Conservation (phyloP, 2,329 filamentous ascomycete genomes). For the Cladophialophora bantiana region DNA sequence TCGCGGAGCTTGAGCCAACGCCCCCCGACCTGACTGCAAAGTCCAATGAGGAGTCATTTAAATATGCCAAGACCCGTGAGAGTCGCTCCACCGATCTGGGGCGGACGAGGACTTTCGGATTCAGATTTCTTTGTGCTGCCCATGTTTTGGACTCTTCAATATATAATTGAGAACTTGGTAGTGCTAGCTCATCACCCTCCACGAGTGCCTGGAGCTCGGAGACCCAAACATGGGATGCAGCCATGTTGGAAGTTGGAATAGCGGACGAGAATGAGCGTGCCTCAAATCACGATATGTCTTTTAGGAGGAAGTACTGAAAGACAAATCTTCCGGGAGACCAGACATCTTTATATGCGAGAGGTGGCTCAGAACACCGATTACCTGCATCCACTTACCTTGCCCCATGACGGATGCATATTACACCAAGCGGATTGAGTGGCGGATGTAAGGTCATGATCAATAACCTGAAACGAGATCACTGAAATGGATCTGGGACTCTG, state of each 20-base stretch:
- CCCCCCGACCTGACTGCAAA: constrained; percentile 11
- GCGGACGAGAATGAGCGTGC: neutral
- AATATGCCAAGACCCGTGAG: constrained; percentile 2
- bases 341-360: neutral
- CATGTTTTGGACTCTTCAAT: constrained; percentile 14
- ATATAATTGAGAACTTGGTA: neutral
- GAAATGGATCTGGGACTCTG: neutral
- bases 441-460: too few species aligned
- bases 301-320: neutral
- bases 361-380: neutral
- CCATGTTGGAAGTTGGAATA: neutral
- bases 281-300: neutral
- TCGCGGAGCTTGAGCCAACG: constrained; percentile 8
- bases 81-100: constrained; percentile 1
- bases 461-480: neutral
- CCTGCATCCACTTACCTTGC: neutral
- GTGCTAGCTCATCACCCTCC: neutral
- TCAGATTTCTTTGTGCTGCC: constrained; percentile 8
- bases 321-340: neutral
- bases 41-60: constrained; percentile 1
- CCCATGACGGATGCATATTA: neutral
- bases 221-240: constrained; percentile 1
- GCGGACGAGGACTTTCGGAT: constrained; percentile 8
- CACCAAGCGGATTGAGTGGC: neutral
- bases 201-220: constrained; percentile 1